Conservation (phyloP, 495 filamentous ascomycete species). For the Aspergillus saccharolyticus region DNA sequence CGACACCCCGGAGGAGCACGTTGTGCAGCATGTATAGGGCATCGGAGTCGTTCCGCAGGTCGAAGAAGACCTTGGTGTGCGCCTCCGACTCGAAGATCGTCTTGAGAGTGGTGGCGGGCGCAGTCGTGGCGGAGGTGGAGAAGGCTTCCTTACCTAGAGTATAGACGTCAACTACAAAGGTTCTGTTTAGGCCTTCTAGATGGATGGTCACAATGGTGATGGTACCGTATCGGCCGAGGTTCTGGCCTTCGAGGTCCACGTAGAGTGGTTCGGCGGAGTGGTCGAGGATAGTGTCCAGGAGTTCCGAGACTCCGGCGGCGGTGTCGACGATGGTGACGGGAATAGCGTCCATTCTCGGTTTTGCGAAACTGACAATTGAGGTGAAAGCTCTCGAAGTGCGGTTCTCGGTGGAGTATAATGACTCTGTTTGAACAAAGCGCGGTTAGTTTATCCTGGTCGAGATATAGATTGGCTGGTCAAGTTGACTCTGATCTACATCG, state of each 20-base stretch:
- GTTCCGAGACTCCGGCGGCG: neutral
- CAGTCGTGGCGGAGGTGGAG: constrained; percentile 18
- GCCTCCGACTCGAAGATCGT: constrained; percentile 41
- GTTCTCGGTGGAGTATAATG: too few relatives aligned
- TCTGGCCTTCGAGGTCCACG: constrained; percentile 4
- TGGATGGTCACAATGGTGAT: neutral
- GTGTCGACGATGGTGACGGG: neutral
- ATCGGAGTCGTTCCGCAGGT: constrained; percentile 48
- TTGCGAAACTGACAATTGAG: too few relatives aligned
- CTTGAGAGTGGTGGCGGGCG: constrained; percentile 39
- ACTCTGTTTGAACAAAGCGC: too few relatives aligned
- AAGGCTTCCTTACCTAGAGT: neutral
- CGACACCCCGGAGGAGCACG: constrained; percentile 34
- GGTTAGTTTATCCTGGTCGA: too few relatives aligned
- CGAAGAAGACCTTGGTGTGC: constrained; percentile 35
- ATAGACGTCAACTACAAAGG: neutral
- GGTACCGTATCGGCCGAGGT: neutral
- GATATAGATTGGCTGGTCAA: too few relatives aligned
- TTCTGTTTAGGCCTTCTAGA: neutral
- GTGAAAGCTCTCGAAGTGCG: too few relatives aligned
- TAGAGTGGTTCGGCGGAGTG: neutral
- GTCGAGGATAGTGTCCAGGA: neutral
- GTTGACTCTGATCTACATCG: too few relatives aligned
- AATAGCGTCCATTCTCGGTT: neutral
- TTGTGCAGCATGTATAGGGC: constrained; percentile 45